Conservation (phyloP, 345 rosid species). For the Bruguiera sexangula region DNA sequence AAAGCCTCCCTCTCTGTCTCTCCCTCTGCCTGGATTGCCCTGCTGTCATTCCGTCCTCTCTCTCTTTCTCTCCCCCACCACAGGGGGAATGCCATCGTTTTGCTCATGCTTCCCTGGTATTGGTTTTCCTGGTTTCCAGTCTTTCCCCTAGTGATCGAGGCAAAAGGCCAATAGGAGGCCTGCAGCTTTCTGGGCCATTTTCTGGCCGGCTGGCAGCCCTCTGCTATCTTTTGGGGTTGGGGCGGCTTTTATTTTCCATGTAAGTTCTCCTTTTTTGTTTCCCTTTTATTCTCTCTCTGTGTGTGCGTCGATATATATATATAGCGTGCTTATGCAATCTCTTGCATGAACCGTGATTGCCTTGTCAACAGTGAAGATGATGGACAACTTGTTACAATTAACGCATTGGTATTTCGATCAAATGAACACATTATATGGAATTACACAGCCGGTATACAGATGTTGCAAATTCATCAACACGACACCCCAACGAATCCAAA, state of each 20-base stretch:
- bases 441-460: no score
- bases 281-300: not conserved
- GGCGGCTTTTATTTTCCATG: not conserved
- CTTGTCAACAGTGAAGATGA: no score
- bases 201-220: not conserved
- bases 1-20: not conserved
- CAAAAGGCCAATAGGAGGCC: not conserved
- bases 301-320: not conserved
- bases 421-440: no score
- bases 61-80: not conserved
- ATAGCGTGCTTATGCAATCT: no score
- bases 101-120: no score
- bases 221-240: not conserved
- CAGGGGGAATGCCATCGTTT: no score
- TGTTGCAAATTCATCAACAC: no score
- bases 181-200: not conserved
- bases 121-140: not conserved
- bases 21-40: not conserved
- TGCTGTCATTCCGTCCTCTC: not conserved
- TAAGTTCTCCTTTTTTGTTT: not conserved
- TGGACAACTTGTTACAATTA: no score
- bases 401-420: no score
- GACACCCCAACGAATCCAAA: no score
- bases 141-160: not conserved
- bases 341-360: no score